Evolutionary conservation across 495 filamentous ascomycete species (phyloP).

Genomic region (Saxophila tyrrhenica): DNA sequence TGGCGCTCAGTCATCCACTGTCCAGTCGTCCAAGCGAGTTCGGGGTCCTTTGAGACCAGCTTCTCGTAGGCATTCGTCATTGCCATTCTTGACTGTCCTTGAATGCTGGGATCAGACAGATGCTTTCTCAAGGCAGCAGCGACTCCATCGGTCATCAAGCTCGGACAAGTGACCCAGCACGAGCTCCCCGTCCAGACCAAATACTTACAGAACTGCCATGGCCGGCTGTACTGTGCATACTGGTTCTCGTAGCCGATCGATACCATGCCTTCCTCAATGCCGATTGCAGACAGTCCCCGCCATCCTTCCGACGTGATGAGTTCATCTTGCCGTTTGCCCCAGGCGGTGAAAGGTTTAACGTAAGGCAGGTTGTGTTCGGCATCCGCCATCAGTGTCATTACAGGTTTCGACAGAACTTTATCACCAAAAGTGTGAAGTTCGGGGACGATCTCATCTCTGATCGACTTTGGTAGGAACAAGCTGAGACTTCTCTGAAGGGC

Average conservation of each 20-base stretch:
- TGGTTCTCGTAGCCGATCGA: constrained; percentile 43
- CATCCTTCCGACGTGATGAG: constrained; percentile 48
- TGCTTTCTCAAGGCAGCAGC: constrained; percentile 48
- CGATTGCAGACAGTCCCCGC: constrained; percentile 42
- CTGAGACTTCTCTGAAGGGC: constrained; percentile 4
- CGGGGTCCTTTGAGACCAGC: constrained; percentile 46
- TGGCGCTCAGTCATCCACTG: constrained; percentile 79
- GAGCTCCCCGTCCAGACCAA: constrained; percentile 55
- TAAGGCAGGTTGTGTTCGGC: constrained; percentile 49
- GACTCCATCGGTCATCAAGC: constrained; percentile 61
- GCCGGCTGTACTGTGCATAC: constrained; percentile 37
- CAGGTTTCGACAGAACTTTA: constrained; percentile 21
- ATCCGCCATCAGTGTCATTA: constrained; percentile 44
- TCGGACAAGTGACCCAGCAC: constrained; percentile 53
- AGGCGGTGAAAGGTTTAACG: constrained; percentile 39
- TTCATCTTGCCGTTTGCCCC: constrained; percentile 37
- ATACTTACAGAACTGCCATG: constrained; percentile 46
- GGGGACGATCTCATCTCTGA: neutral
- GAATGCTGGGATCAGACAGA: constrained; percentile 26
- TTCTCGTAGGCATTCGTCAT: constrained; percentile 40
- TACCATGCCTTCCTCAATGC: constrained; percentile 42
- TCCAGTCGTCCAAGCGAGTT: constrained; percentile 58
- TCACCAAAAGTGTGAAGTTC: constrained; percentile 15
- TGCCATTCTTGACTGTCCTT: constrained; percentile 27
- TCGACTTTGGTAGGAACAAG: constrained; percentile 4